Percentiles rank a stretch among this genome's conserved stretches.
Conservation (phyloP, 352 stramenopile species). For the Globisporangium parvum region DNA sequence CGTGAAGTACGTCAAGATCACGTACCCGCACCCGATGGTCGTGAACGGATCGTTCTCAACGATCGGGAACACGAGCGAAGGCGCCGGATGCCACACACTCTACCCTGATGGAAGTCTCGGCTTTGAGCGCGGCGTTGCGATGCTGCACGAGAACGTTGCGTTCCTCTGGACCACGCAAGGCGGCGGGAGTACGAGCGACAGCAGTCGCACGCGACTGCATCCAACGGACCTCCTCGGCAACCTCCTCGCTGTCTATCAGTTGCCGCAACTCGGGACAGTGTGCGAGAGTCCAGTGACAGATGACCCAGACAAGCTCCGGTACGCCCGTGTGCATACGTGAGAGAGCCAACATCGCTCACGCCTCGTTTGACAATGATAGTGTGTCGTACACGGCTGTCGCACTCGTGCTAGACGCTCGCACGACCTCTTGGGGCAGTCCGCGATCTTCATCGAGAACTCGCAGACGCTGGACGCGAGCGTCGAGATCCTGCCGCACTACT, state of each 20-base stretch:
- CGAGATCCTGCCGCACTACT: constrained; percentile 67
- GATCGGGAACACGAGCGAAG: constrained; percentile 74
- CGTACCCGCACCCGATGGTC: constrained; percentile 78
- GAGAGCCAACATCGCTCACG: background rate
- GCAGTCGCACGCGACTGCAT: constrained; percentile 19
- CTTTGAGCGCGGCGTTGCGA: constrained; percentile 63
- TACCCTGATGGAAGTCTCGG: constrained; percentile 78
- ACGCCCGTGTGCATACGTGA: background rate
- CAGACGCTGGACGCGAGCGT: constrained; percentile 42
- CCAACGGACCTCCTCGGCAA: constrained; percentile 61
- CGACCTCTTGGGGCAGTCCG: constrained; percentile 18
- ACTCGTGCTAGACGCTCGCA: constrained; percentile 9
- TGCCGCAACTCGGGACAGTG: constrained; percentile 27
- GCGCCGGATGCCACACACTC: constrained; percentile 71
- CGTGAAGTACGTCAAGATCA: constrained; percentile 60
- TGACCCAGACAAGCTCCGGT: constrained; percentile 16
- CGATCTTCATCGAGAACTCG: constrained; percentile 34
- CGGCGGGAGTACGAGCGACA: background rate
- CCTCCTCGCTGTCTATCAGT: constrained; percentile 49
- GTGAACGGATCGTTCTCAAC: constrained; percentile 86
- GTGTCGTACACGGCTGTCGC: background rate
- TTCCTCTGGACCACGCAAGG: constrained; percentile 52
- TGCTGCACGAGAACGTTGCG: constrained; percentile 76
- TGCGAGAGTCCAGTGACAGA: constrained; percentile 24
- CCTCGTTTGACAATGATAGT: background rate